Base-by-base conservation (phyloP, 768 basidiomycete species). In the Lactifluus echinatus region DNA sequence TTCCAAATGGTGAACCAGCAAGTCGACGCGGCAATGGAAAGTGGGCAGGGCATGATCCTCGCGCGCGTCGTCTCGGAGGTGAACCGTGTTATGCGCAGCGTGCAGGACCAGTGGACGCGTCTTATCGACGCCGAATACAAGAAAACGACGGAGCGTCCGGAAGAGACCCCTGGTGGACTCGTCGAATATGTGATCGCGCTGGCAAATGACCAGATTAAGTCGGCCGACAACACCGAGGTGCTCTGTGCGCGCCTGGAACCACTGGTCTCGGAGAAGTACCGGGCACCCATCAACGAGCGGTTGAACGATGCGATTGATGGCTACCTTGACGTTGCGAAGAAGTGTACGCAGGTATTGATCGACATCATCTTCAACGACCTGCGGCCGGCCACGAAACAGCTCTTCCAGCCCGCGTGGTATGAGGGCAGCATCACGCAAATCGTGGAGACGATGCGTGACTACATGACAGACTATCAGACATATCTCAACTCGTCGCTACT, bases 1-100 rank as follows among this genome's bases (percentile, higher is more conserved):
- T 98, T 97, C 79, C 90, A 96, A 72, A 93, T 98, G 87, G 87
- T 97, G 64, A 98, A 94, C 70, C 92, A 95, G 71, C 95, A 97
- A 70, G 80, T 93, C 56, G 95, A 98, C 66, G 79, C 93, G 15
- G 94, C 94, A 8, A 86, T 88, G 61, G 96, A 98, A 69, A 98
- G 93, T 64, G 90, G 91, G 6, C 96, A 98, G 69, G 93, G 93
- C 33, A 83, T 87, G 1, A 95, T 98, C 60, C 80, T 99, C 33
- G 84, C 93, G 17, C 84, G 88, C 8, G 93, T 96, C 55, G 83
- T 98, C 39, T 81, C 83, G 58, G 96, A 98, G 70, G 79, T 81
- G 60, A 87, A 87, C 64, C 84, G 91, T 34, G 88, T 93, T 40
- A 96, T 98, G 92, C 82, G 89, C 17, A 72, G 81, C 15, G 84